phyloP scores from a whole-genome alignment of 2,329 filamentous ascomycete genomes.

The Neocucurbitaria cava region DNA sequence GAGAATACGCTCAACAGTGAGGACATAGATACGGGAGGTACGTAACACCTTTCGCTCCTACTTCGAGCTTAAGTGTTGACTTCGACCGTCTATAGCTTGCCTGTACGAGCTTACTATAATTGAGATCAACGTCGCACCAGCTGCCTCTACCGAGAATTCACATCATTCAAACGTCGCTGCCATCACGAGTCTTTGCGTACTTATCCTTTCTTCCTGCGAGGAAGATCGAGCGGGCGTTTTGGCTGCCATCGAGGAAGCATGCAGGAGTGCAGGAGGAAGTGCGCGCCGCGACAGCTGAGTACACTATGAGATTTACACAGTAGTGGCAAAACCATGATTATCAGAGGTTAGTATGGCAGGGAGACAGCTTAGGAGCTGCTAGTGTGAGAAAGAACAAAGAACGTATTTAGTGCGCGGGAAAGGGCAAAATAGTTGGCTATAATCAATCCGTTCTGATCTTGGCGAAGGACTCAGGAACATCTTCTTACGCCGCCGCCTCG shows the following conservation, averaged over 20 bases:
- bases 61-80: background rate
- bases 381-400: no score
- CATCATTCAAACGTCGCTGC: background rate
- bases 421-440: no score
- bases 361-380: no score
- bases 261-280: background rate
- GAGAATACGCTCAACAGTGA: background rate
- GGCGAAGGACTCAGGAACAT: no score
- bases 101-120: background rate
- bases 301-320: no score
- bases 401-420: no score
- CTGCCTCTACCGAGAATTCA: background rate
- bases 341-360: no score
- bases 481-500: no score
- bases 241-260: background rate
- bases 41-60: background rate
- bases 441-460: no score
- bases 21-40: background rate
- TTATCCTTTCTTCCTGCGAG: background rate
- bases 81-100: background rate
- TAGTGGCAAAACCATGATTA: no score
- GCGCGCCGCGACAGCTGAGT: background rate
- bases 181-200: background rate
- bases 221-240: background rate
- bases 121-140: background rate